A percentile compares a stretch with the other conserved stretches of the same genome.
Conservation (phyloP, 305 asterid species). For the Fraxinus floribunda region DNA sequence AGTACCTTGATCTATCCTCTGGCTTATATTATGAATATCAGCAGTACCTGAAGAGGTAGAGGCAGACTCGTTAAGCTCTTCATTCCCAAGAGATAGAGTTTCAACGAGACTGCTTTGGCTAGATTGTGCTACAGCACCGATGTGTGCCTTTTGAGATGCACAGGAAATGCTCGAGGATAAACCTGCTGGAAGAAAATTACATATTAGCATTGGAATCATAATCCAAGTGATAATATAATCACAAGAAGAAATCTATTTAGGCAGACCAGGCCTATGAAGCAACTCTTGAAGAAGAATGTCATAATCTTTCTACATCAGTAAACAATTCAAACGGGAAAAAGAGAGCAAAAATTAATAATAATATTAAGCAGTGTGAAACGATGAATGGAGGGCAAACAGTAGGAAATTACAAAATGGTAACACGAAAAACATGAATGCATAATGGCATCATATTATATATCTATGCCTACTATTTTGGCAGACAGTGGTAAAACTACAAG, state of each 20-base stretch:
- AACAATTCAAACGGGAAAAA: neutral
- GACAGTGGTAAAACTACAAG: neutral
- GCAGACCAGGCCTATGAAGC: neutral
- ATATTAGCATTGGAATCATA: slow-evolving; percentile 1
- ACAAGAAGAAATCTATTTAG: neutral
- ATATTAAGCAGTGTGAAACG: neutral
- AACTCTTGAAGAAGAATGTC: neutral
- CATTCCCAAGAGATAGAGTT: slow-evolving; percentile 50
- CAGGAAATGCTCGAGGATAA: slow-evolving; percentile 28
- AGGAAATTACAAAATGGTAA: neutral
- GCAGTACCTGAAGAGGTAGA: slow-evolving; percentile 62
- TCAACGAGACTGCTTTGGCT: slow-evolving; percentile 64
- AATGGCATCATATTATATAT: neutral
- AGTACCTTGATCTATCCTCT: slow-evolving; percentile 45
- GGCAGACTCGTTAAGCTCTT: slow-evolving; percentile 60
- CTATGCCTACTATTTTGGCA: neutral
- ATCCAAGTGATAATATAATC: slow-evolving; percentile 3
- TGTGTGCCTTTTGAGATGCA: slow-evolving; percentile 44
- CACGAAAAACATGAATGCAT: neutral
- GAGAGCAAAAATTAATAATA: neutral
- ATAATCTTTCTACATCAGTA: neutral
- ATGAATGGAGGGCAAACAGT: neutral
- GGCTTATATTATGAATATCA: slow-evolving; percentile 38
- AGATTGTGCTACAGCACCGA: slow-evolving; percentile 48
- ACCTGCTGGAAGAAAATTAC: slow-evolving; percentile 31